Base-by-base conservation (phyloP, 164 flowering plant species). In the Piper betle region DNA sequence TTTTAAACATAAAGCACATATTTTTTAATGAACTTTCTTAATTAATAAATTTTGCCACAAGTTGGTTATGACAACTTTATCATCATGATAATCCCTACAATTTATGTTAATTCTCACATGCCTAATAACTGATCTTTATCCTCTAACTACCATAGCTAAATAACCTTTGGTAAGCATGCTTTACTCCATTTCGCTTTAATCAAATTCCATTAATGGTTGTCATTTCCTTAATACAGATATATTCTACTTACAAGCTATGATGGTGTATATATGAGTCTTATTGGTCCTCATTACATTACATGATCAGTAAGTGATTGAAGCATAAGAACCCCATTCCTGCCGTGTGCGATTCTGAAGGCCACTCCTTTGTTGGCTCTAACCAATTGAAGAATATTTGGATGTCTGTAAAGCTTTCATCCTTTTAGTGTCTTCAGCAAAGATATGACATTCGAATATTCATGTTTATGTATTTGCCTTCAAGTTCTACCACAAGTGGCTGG, bases 311-410 rank as follows among this genome's bases (percentile, higher is more conserved):
- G 53, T 62, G 58, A 62, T 62, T 53, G 64, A 54, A 52, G 64
- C 53, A 62, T 62, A 62, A 62, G 64, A 62, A 53, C n/a, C 64
- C 64, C 58, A 53, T 39, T 39, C 58, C 43, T 53, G 38, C 19
- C 15, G 53, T 62, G 18, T 39, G 57, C 37, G 53, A n/a, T n/a
- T n/a, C n/a, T 53, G 50, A 5, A 62, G 39, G 46, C 20, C 40
- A 39, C 64, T 39, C 39, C 46, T 54, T 62, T 62, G 53, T 53
- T 3, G 3, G 50, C 53, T 48, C 56, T 37, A 53, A 62, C 53
- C 64, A 18, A 16, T n/a, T 39, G 39, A 17, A 53, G 64, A 62
- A 62, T 53, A 62, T 62, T 62, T 62, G 58, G 50, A 52, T 20
- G 57, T 39, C 57, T 62, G 18, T 16, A 62, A 62, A 62, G 64